Percentiles rank a stretch among this genome's conserved stretches.
phyloP scores from a whole-genome alignment of 257 asterid genomes.

The Primulina eburnea region DNA sequence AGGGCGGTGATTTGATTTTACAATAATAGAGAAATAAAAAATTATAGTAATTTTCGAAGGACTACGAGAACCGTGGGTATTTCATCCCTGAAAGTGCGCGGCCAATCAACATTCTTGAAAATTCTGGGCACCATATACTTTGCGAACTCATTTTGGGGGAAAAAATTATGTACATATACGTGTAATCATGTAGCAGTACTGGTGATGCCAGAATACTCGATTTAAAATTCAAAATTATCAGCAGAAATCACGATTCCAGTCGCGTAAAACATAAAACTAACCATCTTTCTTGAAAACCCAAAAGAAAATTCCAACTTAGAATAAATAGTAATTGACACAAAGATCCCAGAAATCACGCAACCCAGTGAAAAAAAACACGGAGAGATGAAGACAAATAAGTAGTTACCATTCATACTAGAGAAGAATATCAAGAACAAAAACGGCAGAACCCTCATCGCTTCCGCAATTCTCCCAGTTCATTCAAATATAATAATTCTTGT shows the following conservation, averaged over 20 bases:
- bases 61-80: neutral
- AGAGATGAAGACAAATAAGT: neutral
- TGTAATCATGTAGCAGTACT: neutral
- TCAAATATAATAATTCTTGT: neutral
- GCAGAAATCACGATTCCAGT: neutral
- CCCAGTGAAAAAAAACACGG: neutral
- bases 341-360: neutral
- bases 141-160: neutral
- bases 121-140: neutral
- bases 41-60: neutral
- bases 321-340: neutral
- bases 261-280: neutral
- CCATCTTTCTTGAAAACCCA: neutral
- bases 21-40: neutral
- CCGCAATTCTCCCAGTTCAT: neutral
- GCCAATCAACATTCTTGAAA: neutral
- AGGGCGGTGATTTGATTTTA: neutral
- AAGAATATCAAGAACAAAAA: neutral
- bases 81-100: neutral
- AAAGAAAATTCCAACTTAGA: neutral
- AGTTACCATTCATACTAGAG: neutral
- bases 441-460: neutral
- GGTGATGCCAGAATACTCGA: neutral
- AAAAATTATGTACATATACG: too few relatives aligned
- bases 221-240: too few relatives aligned